A percentile compares a stretch with the other conserved stretches of the same genome.
phyloP scores from a whole-genome alignment of 495 filamentous ascomycete species.

The Trichoderma gamsii region DNA sequence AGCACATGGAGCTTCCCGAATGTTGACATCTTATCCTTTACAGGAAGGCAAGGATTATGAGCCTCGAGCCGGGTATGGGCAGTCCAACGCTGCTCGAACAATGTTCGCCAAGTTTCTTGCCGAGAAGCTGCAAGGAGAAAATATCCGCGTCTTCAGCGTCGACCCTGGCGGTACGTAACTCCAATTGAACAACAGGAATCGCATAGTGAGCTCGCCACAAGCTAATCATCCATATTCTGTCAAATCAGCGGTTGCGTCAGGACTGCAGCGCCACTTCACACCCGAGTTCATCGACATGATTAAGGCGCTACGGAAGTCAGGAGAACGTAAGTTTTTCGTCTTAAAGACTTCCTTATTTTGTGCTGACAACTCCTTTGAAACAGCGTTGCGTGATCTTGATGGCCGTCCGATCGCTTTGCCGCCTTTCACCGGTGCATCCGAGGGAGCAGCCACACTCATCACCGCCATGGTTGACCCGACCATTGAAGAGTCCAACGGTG shows the following conservation, averaged over 20 bases:
- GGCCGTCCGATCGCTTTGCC: not conserved
- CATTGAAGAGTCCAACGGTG: not conserved
- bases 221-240: not conserved
- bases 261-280: not conserved
- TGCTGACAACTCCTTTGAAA: not conserved
- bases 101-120: not conserved
- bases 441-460: not conserved
- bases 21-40: not conserved
- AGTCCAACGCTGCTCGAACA: not conserved
- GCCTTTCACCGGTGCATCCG: not conserved
- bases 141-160: constrained; percentile 3
- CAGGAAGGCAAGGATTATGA: not conserved
- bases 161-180: not conserved
- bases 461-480: constrained; percentile 8
- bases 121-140: constrained; percentile 2
- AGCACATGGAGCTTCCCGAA: not conserved
- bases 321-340: not conserved
- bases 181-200: too few relatives aligned
- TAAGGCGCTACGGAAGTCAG: not conserved
- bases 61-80: not conserved
- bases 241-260: not conserved
- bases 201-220: not conserved
- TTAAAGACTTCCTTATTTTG: not conserved
- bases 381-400: not conserved
- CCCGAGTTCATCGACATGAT: not conserved